Percentiles rank a stretch among this genome's conserved stretches.
These are phyloP conservation scores for Lipomyces kockii DNA, from an alignment of 805 yeast genomes.

Conservation along the genomic window DNA sequence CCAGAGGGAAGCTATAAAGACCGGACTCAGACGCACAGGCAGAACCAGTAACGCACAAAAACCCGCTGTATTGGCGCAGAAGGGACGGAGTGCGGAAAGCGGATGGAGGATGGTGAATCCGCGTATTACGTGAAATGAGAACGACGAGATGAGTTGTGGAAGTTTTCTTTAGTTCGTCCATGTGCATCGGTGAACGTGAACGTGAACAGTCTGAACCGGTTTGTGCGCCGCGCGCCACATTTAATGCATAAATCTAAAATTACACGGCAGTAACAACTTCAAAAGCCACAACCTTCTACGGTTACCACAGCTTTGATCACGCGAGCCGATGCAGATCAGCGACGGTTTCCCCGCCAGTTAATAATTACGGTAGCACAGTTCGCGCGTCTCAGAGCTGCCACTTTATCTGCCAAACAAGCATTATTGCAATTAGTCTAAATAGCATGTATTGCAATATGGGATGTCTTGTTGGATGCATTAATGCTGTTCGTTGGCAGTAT, in stretches of 20 bases:
- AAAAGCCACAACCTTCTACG: neutral
- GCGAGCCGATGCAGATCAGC: neutral
- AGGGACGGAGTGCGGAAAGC: neutral
- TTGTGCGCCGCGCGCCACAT: neutral
- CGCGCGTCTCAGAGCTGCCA: neutral
- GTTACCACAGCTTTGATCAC: neutral
- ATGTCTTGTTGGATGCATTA: neutral
- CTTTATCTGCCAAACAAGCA: no score
- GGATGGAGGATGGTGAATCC: constrained; percentile 3
- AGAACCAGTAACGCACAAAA: constrained; percentile 1
- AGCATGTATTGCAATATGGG: neutral
- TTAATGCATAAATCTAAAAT: neutral
- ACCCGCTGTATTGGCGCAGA: neutral
- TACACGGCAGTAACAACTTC: neutral
- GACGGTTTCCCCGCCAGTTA: neutral
- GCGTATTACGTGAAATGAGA: neutral
- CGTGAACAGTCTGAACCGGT: neutral
- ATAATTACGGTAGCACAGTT: neutral
- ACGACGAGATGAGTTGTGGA: neutral
- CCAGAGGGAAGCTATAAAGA: neutral
- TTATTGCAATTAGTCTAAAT: neutral
- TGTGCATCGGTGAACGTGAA: neutral
- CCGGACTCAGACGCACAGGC: neutral
- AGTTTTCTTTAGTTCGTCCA: neutral
- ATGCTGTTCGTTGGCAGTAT: neutral